Percentiles rank a stretch among this genome's conserved stretches.
Conservation (phyloP, 257 asterid genomes). For the Solanum neorickii region DNA sequence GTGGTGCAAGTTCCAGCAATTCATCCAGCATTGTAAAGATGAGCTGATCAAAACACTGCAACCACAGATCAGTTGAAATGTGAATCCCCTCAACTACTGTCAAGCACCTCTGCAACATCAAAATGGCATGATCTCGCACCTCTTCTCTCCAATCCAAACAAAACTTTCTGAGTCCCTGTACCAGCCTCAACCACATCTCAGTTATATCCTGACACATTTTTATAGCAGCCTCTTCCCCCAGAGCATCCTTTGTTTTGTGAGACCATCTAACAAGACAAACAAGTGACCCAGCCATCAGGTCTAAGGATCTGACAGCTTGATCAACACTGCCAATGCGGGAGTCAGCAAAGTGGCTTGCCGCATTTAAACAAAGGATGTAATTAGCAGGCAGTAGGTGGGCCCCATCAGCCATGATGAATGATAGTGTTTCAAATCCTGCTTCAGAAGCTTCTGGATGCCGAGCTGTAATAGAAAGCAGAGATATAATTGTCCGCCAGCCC, state of each 20-base stretch:
- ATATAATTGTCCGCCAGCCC: constrained; percentile 87
- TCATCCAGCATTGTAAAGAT: constrained; percentile 72
- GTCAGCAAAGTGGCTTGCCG: constrained; percentile 88
- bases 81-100: constrained; percentile 53
- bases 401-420: constrained; percentile 77
- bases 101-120: constrained; percentile 61
- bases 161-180: constrained; percentile 71
- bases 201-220: constrained; percentile 73
- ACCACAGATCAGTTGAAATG: constrained; percentile 53
- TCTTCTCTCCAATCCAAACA: constrained; percentile 77
- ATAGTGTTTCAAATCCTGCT: constrained; percentile 72
- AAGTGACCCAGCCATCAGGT: constrained; percentile 83
- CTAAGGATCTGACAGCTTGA: constrained; percentile 59
- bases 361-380: constrained; percentile 69
- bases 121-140: constrained; percentile 69
- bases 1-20: constrained; percentile 46
- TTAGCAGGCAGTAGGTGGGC: constrained; percentile 82
- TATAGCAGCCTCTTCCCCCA: constrained; percentile 46
- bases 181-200: constrained; percentile 94
- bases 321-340: constrained; percentile 69
- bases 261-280: constrained; percentile 70
- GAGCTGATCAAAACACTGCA: constrained; percentile 59
- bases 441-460: constrained; percentile 98
- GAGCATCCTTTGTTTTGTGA: constrained; percentile 54
- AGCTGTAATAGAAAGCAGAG: constrained; percentile 79